phyloP scores from a whole-genome alignment of 495 filamentous ascomycete species.

The Pseudoneurospora amorphoporcata region DNA sequence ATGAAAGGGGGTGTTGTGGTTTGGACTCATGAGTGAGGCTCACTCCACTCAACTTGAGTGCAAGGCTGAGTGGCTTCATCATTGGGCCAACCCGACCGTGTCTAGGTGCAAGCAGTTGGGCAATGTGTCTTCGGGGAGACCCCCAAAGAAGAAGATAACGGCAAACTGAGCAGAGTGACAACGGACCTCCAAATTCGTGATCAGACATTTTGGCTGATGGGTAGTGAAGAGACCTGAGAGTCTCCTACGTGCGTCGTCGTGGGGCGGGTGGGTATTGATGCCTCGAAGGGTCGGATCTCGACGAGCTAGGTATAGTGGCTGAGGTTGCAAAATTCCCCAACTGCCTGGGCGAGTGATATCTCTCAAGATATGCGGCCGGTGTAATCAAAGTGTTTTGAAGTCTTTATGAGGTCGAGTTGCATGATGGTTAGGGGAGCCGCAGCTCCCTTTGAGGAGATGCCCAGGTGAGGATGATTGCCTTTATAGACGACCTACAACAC shows the following conservation, averaged over 20 bases:
- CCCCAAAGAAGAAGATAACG: constrained; percentile 10
- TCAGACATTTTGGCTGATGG: constrained; percentile 62
- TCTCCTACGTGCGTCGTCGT: not conserved
- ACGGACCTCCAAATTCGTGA: constrained; percentile 73
- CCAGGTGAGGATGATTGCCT: constrained; percentile 6
- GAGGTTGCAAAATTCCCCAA: not conserved
- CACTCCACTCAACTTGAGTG: not conserved
- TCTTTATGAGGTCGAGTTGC: constrained; percentile 2
- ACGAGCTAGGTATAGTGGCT: not conserved
- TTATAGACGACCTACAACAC: constrained; percentile 5
- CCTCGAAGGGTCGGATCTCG: not conserved
- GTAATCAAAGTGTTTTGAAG: not conserved
- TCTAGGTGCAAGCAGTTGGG: not conserved
- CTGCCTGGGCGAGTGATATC: not conserved
- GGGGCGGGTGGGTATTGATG: not conserved
- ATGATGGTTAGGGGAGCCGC: constrained; percentile 6
- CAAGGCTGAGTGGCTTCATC: not conserved
- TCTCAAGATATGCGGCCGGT: not conserved
- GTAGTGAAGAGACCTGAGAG: not conserved
- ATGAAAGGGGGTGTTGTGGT: not conserved
- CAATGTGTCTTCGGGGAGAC: not conserved
- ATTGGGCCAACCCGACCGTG: not conserved
- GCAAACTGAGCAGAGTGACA: not conserved
- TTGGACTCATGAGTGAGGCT: not conserved
- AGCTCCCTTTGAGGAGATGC: constrained; percentile 1